phyloP scores from a whole-genome alignment of 148 eudicot species.

The Rhododendron ovatum region DNA sequence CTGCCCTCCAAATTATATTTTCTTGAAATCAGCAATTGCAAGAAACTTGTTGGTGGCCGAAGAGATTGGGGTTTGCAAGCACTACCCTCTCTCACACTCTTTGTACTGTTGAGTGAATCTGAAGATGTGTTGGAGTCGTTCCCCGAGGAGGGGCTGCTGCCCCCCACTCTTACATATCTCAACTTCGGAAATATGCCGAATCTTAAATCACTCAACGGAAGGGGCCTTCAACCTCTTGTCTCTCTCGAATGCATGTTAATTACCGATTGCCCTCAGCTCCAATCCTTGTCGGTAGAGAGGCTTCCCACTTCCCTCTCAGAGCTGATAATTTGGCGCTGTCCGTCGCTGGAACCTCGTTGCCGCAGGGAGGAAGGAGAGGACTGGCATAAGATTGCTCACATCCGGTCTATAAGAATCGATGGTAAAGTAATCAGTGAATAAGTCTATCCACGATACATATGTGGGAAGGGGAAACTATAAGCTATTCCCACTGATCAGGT shows the following conservation, averaged over 20 bases:
- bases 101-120: neutral
- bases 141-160: neutral
- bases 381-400: too few species aligned
- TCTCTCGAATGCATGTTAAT: neutral
- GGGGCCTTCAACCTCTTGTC: neutral
- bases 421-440: neutral
- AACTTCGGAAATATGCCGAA: fast-evolving
- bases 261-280: neutral
- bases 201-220: neutral
- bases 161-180: neutral
- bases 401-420: too few species aligned
- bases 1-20: neutral
- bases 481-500: too few species aligned
- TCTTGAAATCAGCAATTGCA: neutral
- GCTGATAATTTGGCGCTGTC: neutral
- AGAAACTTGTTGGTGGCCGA: neutral
- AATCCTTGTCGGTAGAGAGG: neutral
- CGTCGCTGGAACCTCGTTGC: too few species aligned
- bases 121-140: neutral
- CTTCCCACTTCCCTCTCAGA: too few species aligned
- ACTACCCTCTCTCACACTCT: too few species aligned
- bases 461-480: too few species aligned
- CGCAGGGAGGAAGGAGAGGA: too few species aligned
- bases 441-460: too few species aligned
- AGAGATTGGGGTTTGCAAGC: too few species aligned